Conservation (phyloP, 768 basidiomycete species). For the Pleurotus pulmonarius region DNA sequence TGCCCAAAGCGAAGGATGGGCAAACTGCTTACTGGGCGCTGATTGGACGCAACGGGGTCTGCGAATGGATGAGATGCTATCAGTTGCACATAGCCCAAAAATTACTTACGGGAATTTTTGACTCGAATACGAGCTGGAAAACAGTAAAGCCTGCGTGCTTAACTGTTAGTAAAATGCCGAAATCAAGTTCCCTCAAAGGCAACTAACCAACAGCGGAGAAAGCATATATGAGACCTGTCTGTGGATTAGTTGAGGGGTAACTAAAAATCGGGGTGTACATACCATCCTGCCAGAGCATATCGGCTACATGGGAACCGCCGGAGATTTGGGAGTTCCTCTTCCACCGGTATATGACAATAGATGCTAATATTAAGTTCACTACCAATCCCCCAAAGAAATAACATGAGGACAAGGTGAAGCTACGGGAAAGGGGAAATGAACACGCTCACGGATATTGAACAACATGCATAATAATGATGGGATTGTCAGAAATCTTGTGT, state of each 20-base stretch:
- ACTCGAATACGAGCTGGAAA: background rate
- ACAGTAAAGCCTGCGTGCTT: background rate
- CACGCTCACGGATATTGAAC: background rate
- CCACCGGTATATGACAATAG: background rate
- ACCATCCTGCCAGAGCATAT: constrained; percentile 4
- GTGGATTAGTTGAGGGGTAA: background rate
- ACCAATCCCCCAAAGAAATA: background rate
- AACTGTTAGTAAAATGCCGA: background rate
- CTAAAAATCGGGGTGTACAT: background rate
- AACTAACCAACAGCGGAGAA: background rate
- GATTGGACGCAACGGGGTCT: background rate
- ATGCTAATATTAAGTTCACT: background rate
- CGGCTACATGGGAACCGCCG: background rate
- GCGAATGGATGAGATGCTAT: background rate
- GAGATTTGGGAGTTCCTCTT: background rate
- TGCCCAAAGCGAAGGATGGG: background rate
- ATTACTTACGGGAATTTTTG: background rate
- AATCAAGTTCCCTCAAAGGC: background rate
- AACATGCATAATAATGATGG: background rate
- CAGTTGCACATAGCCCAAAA: background rate
- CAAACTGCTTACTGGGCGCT: background rate
- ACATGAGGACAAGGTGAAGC: background rate
- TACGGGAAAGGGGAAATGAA: background rate
- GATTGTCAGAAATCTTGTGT: background rate
- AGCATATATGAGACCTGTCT: background rate